A percentile compares a stretch with the other conserved stretches of the same genome.
Evolutionary conservation across 2,329 filamentous ascomycete species (phyloP).

Genomic region (Cytospora piceicola): DNA sequence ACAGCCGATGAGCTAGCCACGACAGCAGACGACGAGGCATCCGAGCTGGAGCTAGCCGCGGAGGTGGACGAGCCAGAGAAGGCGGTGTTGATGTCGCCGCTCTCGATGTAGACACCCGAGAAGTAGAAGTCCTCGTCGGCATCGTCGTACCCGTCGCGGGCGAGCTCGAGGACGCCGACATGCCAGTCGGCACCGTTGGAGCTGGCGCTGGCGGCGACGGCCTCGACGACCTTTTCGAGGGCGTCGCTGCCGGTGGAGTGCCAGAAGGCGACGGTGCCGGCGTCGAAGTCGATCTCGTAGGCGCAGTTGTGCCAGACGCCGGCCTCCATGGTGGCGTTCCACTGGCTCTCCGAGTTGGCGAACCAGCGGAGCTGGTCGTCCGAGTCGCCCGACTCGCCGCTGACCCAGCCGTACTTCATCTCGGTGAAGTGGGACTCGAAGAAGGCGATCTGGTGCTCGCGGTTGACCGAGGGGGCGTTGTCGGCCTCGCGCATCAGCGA

Average conservation of each 20-base stretch:
- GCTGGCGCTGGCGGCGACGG: conserved; percentile 59
- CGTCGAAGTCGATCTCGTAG: conserved; percentile 70
- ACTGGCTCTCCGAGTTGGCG: conserved; percentile 59
- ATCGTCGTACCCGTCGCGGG: conserved; percentile 54
- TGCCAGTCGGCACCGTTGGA: conserved; percentile 72
- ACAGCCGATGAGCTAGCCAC: conserved; percentile 6
- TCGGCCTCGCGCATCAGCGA: conserved; percentile 58
- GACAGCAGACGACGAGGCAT: neutral
- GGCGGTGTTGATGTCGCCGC: conserved; percentile 41
- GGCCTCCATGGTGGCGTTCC: conserved; percentile 60
- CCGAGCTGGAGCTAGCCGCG: conserved; percentile 26
- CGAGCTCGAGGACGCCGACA: conserved; percentile 66
- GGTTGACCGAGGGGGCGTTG: conserved; percentile 60
- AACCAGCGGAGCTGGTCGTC: conserved; percentile 63
- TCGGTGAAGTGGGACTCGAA: conserved; percentile 73
- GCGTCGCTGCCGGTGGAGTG: conserved; percentile 63
- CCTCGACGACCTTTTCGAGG: conserved; percentile 59
- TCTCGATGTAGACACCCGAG: conserved; percentile 70
- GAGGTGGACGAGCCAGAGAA: conserved; percentile 26
- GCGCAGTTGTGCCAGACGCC: conserved; percentile 73
- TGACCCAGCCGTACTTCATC: conserved; percentile 65
- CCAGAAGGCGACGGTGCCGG: conserved; percentile 65
- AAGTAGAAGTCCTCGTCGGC: conserved; percentile 68
- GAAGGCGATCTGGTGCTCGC: conserved; percentile 65
- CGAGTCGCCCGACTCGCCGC: conserved; percentile 43